Conservation (phyloP, 805 yeast species). For the Tetrapisispora nanseiensis region DNA sequence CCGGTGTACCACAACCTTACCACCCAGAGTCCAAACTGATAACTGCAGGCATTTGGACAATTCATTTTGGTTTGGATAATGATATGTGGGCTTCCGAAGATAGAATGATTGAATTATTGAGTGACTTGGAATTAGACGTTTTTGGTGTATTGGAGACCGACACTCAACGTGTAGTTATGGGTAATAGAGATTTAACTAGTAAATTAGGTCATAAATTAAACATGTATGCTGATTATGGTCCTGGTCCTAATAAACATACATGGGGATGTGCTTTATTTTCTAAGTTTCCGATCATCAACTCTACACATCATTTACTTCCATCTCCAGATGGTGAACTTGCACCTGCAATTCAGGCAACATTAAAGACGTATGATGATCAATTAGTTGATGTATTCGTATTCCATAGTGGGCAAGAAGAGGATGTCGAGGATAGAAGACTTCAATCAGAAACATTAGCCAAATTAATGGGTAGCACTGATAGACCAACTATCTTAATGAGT, state of each 20-base stretch:
- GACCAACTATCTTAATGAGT: constrained; percentile 81
- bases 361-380: constrained; percentile 74
- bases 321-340: constrained; percentile 98
- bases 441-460: constrained; percentile 70
- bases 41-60: constrained; percentile 97
- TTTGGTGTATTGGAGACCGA: constrained; percentile 88
- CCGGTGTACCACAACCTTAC: constrained; percentile 50
- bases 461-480: constrained; percentile 69
- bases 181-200: constrained; percentile 90
- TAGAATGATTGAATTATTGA: constrained; percentile 74
- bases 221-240: constrained; percentile 94
- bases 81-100: constrained; percentile 96
- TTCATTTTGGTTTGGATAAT: constrained; percentile 93
- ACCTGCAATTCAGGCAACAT: constrained; percentile 94
- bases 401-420: constrained; percentile 98
- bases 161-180: constrained; percentile 88
- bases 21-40: constrained; percentile 60
- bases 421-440: constrained; percentile 80
- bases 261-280: constrained; percentile 95
- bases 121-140: constrained; percentile 82
- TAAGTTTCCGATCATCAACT: constrained; percentile 84
- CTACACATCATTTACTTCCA: constrained; percentile 86
- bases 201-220: constrained; percentile 84
- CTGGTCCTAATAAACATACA: constrained; percentile 95
- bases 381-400: constrained; percentile 87